Evolutionary conservation across 352 stramenopile genomes (phyloP), one percentile per base, ranked within the genome.

Genomic region (Phytophthora constricta): DNA sequence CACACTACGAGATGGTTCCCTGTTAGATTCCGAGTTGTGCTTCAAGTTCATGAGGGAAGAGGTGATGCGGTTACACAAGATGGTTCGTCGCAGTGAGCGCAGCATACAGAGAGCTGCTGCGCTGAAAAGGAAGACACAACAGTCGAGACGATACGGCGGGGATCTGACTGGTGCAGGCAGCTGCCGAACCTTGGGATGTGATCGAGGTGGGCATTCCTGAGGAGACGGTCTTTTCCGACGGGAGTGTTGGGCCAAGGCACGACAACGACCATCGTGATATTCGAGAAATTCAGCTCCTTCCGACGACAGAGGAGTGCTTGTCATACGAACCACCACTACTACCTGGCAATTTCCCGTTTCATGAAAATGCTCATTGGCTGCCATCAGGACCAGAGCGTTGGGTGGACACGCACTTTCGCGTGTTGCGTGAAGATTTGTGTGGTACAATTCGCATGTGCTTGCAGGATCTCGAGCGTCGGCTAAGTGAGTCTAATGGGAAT

Each of bases 321-420:
- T 69, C 69, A 5, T 53, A 16, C 5, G 51, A 81, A 17, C 25
- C 54, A 17, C 76, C 69, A 3, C 20, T 75, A 11, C 28, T 84
- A 23, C 76, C 76, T 26, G 76, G 70, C 1, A 81, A 81, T 17
- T 80, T 71, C 45, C 58, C 62, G 26, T 80, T 80, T 46, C 72
- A 78, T 31, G 57, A 58, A 10, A 77, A 76, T 55, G 76, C 69
- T 11, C 72, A 84, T 55, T 80, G 73, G 73, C 51, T 84, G 56
- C 70, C 69, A 1, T 65, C 72, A 17, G 70, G 73, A 52, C 73
- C 73, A 19, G 72, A 79, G 17, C 72, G 72, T 10, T 81, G 70
- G 72, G 57, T 84, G 7, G 76, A 84, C 42, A 80, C 72, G 4
- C 76, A 84, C 45, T 84, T 84, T 60, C 72, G 76, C 20, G 53